Percentiles rank a stretch among this genome's conserved stretches.
Evolutionary conservation across 495 filamentous ascomycete genomes (phyloP).

Genomic region (Daldinia decipiens): DNA sequence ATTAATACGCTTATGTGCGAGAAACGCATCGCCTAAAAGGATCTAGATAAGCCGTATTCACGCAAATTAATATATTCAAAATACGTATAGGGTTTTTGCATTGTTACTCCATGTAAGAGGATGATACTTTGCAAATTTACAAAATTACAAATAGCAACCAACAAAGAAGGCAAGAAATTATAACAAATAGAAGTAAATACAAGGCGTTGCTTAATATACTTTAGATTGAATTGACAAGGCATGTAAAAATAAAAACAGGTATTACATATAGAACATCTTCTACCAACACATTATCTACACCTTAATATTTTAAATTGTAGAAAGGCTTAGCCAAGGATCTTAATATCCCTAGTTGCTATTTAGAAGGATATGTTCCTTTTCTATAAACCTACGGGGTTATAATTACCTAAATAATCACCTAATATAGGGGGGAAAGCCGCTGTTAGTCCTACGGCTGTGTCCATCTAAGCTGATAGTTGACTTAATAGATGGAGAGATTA

Average conservation of each 20-base stretch:
- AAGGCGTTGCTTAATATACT: neutral
- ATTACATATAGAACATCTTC: neutral
- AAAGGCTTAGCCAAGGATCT: neutral
- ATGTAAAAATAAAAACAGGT: neutral
- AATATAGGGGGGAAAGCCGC: neutral
- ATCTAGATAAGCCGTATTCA: neutral
- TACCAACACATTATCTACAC: neutral
- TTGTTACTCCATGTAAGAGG: neutral
- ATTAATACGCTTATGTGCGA: neutral
- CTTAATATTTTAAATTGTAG: neutral
- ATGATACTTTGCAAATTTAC: neutral
- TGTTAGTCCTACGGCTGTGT: neutral
- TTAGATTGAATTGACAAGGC: neutral
- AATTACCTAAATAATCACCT: neutral
- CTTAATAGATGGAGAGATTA: conserved; percentile 1
- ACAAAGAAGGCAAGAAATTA: too few relatives aligned
- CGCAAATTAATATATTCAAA: neutral
- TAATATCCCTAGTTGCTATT: neutral
- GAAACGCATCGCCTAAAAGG: neutral
- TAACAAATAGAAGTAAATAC: neutral
- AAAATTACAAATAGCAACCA: too few relatives aligned
- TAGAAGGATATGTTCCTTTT: too few relatives aligned
- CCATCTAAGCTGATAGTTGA: neutral
- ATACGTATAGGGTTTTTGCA: neutral
- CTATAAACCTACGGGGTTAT: neutral